A percentile compares a stretch with the other conserved stretches of the same genome.
phyloP scores from a whole-genome alignment of 176 grass and related monocot genomes.

The Alloteropsis semialata region DNA sequence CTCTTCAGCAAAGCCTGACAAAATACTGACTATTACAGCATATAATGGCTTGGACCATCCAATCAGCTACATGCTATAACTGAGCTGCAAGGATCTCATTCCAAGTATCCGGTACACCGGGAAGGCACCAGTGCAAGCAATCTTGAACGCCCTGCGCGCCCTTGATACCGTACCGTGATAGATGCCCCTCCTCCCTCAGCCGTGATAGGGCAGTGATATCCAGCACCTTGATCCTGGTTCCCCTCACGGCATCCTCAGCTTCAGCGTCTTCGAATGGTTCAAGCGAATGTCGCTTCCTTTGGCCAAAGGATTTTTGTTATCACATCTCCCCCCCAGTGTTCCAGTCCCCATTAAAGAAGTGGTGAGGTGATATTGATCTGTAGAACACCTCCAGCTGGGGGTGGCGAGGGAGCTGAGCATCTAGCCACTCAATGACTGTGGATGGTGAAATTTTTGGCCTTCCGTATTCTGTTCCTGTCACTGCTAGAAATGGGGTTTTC shows the following conservation, averaged over 20 bases:
- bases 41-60: background rate
- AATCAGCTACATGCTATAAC: slow-evolving; percentile 39
- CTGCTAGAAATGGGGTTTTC: too few species aligned
- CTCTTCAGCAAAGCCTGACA: slow-evolving; percentile 15
- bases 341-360: slow-evolving; percentile 89
- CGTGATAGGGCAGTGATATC: slow-evolving; percentile 75
- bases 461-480: slow-evolving; percentile 66
- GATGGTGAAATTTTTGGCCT: slow-evolving; percentile 81
- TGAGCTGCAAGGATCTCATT: slow-evolving; percentile 82
- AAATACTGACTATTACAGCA: background rate
- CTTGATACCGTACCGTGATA: slow-evolving; percentile 75
- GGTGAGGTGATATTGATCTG: slow-evolving; percentile 72
- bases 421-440: slow-evolving; percentile 71
- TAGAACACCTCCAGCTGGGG: slow-evolving; percentile 67
- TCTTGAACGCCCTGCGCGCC: slow-evolving; percentile 62
- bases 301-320: slow-evolving; percentile 70
- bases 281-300: slow-evolving; percentile 53
- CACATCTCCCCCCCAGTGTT: slow-evolving; percentile 68
- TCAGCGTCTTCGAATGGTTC: slow-evolving; percentile 63
- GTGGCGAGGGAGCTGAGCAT: slow-evolving; percentile 57
- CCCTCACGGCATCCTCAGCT: slow-evolving; percentile 54
- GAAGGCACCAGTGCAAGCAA: slow-evolving; percentile 95
- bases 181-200: slow-evolving; percentile 81
- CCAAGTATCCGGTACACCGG: slow-evolving; percentile 85
- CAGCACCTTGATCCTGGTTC: slow-evolving; percentile 62